Base-by-base conservation (phyloP, 345 rosid species). In the Corchorus olitorius region DNA sequence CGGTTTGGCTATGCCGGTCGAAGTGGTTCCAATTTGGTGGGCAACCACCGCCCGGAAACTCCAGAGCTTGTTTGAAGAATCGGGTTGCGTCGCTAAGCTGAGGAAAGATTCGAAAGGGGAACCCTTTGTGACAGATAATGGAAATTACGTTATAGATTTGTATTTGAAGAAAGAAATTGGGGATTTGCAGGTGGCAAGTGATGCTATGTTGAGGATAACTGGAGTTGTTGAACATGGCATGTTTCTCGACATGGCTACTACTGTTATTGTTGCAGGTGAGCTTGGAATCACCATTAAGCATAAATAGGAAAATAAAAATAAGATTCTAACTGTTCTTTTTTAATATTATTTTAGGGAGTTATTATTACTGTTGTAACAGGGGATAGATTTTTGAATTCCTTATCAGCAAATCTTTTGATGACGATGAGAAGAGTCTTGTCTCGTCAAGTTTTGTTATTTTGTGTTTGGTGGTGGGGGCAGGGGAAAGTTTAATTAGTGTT, bases 181-280 rank as follows among this genome's bases (percentile, higher is more conserved):
- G 71, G 98, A 94, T 82, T 88, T 93, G 81, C 74, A 79, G 70
- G 85, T 54, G 7, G 95, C 88, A 0, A 88, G 97, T 35, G 98
- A 93, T 81, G 89, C 87, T 0, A 91, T 94, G 56, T 52, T 90
- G 81, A 81, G 97, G 83, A 76, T 94, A 12, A 81, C 98, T 8
- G 93, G 98, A 1, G 98, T 91, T 33, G 95, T 93, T 55, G 98
- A 94, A 82, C 98, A 94, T 73, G 98, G 98, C 0, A 91, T 94
- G 98, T 94, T 94, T 81, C 83, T 94, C 19, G 98, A 82, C 70
- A 94, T 94, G 98, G 98, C 96, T 27, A 90, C 95, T 34, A 89
- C 97, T 48, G 90, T 93, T 75, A 91, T 94, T 75, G 87, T 93
- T 76, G 98, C 99, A 6, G 94, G 99, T 74, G 93, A 89, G 85